A percentile compares a stretch with the other conserved stretches of the same genome.
phyloP scores from a whole-genome alignment of 2,329 filamentous ascomycete species.

The Diaporthe aspalathi region DNA sequence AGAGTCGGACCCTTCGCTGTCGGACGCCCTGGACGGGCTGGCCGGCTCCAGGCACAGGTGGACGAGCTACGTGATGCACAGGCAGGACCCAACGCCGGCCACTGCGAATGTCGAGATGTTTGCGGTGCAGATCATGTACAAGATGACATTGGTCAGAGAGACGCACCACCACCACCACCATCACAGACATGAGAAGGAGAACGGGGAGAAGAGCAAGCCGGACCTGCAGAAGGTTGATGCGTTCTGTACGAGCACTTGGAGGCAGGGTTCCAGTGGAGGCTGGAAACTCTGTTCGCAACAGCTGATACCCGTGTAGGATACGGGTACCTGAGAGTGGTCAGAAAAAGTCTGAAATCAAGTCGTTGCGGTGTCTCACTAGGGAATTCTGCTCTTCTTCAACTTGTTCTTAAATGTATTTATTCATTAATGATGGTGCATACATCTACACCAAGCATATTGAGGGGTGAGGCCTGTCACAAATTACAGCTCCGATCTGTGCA shows the following conservation, averaged over 20 bases:
- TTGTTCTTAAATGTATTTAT: neutral
- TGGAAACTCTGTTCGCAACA: constrained; percentile 35
- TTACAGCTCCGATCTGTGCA: neutral
- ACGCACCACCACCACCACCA: neutral
- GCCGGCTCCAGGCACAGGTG: constrained; percentile 10
- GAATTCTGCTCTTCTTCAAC: neutral
- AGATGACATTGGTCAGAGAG: constrained; percentile 30
- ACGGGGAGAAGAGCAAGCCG: neutral
- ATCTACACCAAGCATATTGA: neutral
- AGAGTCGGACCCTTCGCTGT: constrained; percentile 20
- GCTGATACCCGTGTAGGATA: constrained; percentile 29
- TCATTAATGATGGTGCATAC: neutral
- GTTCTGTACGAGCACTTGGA: constrained; percentile 36
- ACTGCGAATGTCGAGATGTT: constrained; percentile 35
- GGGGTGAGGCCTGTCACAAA: neutral
- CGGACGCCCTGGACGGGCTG: constrained; percentile 34
- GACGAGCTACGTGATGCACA: constrained; percentile 35
- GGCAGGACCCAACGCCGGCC: constrained; percentile 28
- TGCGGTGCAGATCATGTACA: constrained; percentile 37
- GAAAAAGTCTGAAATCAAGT: neutral
- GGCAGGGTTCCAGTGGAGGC: constrained; percentile 33
- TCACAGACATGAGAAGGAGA: neutral
- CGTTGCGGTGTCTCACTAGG: neutral
- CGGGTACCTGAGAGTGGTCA: neutral
- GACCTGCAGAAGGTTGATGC: constrained; percentile 28